phyloP scores from a whole-genome alignment of 805 yeast genomes.

The Wickerhamiella azymoides region DNA sequence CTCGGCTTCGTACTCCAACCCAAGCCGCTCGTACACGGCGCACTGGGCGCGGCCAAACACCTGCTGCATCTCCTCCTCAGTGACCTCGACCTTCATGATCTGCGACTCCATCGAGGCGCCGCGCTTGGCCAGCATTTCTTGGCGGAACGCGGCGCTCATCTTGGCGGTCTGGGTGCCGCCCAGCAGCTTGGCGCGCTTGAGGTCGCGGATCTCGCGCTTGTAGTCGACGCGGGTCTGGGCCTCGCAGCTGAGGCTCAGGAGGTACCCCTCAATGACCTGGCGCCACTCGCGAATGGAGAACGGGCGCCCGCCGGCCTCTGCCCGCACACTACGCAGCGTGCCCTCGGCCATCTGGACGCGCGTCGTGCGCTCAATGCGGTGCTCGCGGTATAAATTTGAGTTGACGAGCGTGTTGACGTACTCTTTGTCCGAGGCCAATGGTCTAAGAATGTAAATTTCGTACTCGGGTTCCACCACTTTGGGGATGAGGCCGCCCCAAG shows the following conservation, averaged over 20 bases:
- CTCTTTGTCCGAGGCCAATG: slow-evolving; percentile 27
- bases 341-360: slow-evolving; percentile 46
- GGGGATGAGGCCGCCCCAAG: slow-evolving; percentile 45
- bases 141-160: slow-evolving; percentile 21
- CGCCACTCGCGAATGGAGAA: slow-evolving; percentile 55
- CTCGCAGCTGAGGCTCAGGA: slow-evolving; percentile 51
- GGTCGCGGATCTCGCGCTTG: slow-evolving; percentile 31
- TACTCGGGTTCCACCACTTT: slow-evolving; percentile 27
- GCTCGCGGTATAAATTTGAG: slow-evolving; percentile 41
- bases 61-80: slow-evolving; percentile 21
- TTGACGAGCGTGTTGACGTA: slow-evolving; percentile 4
- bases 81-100: slow-evolving; percentile 2
- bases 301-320: slow-evolving; percentile 13
- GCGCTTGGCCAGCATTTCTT: slow-evolving; percentile 23
- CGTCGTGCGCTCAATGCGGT: slow-evolving; percentile 40
- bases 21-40: slow-evolving; percentile 42
- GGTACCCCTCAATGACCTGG: slow-evolving; percentile 55
- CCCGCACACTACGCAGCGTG: slow-evolving; percentile 41
- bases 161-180: slow-evolving; percentile 9
- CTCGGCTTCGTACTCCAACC: slow-evolving; percentile 40
- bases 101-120: slow-evolving; percentile 15
- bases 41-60: slow-evolving; percentile 43
- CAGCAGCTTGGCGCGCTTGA: slow-evolving; percentile 13
- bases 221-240: slow-evolving; percentile 58
- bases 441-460: slow-evolving; percentile 38